Evolutionary conservation across 768 basidiomycete species (phyloP).

Genomic region (Mrakia gelida): DNA sequence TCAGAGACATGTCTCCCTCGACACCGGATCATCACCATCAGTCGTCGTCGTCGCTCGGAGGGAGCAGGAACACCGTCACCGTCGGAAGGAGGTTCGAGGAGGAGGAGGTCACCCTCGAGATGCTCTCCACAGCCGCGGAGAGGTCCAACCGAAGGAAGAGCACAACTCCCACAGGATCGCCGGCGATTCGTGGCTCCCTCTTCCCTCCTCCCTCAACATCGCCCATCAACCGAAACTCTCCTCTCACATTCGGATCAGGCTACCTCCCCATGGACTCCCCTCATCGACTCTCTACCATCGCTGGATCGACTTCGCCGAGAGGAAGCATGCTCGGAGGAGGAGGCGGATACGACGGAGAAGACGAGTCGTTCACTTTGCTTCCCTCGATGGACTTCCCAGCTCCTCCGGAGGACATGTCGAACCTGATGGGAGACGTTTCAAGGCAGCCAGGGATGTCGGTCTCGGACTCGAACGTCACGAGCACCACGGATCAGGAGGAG

Average conservation of each 20-base stretch:
- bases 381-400: constrained; percentile 21
- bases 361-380: constrained; percentile 14
- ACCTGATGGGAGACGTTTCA: constrained; percentile 14
- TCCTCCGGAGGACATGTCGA: constrained; percentile 18
- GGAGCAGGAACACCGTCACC: background rate
- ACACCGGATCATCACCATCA: constrained; percentile 4
- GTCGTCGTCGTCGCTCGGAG: background rate
- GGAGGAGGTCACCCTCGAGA: background rate
- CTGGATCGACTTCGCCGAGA: constrained; percentile 8
- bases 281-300: constrained; percentile 6
- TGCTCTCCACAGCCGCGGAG: background rate
- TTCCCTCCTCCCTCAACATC: constrained; percentile 3
- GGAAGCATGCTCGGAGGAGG: background rate
- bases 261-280: background rate
- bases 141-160: background rate
- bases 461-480: background rate
- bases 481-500: no score
- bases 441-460: constrained; percentile 2
- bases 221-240: background rate
- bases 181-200: background rate
- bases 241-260: background rate
- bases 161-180: background rate
- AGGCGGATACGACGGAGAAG: background rate
- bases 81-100: background rate
- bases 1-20: constrained; percentile 9